Percentiles rank a stretch among this genome's conserved stretches.
These are phyloP conservation scores for Phlyctochytrium arcticum DNA, from an alignment of 192 early-diverging fungal genomes.

Conservation along the genomic window DNA sequence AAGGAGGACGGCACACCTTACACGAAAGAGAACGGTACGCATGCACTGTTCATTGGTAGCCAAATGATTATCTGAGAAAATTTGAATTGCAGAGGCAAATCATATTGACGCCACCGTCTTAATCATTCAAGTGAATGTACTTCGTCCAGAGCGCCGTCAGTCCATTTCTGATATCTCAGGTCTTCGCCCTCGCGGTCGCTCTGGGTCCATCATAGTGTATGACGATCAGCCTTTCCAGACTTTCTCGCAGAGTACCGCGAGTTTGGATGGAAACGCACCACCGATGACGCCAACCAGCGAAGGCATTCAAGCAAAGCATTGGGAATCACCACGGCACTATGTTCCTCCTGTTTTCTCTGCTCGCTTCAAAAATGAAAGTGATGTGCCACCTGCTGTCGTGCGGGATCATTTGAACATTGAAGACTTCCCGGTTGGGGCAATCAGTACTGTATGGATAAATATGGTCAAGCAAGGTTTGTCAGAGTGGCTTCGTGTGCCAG, in stretches of 20 bases:
- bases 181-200: conserved; percentile 35
- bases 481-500: conserved; percentile 65
- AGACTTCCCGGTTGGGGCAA: conserved; percentile 54
- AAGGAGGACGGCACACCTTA: conserved; percentile 1
- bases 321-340: conserved; percentile 52
- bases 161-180: not conserved
- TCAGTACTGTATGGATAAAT: conserved; percentile 66
- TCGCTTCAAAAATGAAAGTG: conserved; percentile 49
- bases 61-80: not conserved
- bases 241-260: not conserved
- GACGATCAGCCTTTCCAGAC: conserved; percentile 47
- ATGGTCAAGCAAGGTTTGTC: conserved; percentile 63
- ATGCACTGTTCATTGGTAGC: not conserved
- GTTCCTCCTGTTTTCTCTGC: conserved; percentile 47
- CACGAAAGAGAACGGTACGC: not conserved
- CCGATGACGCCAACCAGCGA: too few species aligned
- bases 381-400: conserved; percentile 60
- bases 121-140: conserved; percentile 40
- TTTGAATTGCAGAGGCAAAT: conserved; percentile 7
- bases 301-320: conserved; percentile 31
- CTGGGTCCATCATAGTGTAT: conserved; percentile 62
- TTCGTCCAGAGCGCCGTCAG: conserved; percentile 1
- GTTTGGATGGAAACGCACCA: conserved; percentile 6
- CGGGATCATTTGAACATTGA: conserved; percentile 57
- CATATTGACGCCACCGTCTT: conserved; percentile 43